A percentile compares a stretch with the other conserved stretches of the same genome.
These are phyloP conservation scores for Erysiphe neolycopersici DNA, from an alignment of 2,329 filamentous ascomycete species.

Conservation along the genomic window DNA sequence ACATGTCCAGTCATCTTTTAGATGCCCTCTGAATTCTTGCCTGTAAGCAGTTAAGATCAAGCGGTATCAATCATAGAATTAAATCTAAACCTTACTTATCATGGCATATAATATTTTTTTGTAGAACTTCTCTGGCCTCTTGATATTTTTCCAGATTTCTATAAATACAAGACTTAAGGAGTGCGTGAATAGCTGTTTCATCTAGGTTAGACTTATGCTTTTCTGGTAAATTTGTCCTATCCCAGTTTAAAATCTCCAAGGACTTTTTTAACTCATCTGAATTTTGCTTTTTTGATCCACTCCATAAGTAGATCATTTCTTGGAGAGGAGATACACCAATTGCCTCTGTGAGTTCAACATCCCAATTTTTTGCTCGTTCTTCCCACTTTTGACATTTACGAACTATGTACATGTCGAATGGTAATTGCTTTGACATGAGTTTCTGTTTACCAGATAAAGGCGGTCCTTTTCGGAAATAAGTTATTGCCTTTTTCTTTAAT, in stretches of 20 bases:
- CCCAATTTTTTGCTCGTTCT: conserved; percentile 38
- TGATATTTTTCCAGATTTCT: conserved; percentile 33
- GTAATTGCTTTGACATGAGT: conserved; percentile 71
- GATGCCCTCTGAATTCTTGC: conserved; percentile 26
- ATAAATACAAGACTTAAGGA: conserved; percentile 39
- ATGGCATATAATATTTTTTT: conserved; percentile 33
- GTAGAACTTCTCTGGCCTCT: conserved; percentile 38
- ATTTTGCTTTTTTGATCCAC: conserved; percentile 61
- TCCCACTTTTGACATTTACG: conserved; percentile 82
- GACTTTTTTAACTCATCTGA: conserved; percentile 34
- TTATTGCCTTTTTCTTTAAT: conserved; percentile 37
- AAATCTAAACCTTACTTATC: conserved; percentile 24
- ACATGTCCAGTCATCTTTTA: conserved; percentile 41
- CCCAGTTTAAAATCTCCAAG: conserved; percentile 34
- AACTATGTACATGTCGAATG: conserved; percentile 64
- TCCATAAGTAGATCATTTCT: conserved; percentile 92
- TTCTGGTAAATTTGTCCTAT: conserved; percentile 23
- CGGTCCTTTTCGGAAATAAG: conserved; percentile 45
- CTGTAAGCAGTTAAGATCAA: conserved; percentile 13
- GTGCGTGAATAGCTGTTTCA: conserved; percentile 34
- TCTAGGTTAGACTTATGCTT: conserved; percentile 26
- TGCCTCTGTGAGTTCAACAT: conserved; percentile 48
- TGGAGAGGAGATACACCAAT: conserved; percentile 55
- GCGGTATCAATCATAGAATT: too few relatives aligned
- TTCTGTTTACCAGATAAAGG: conserved; percentile 57